A percentile compares a stretch with the other conserved stretches of the same genome.
Conservation (phyloP, 2,329 filamentous ascomycete genomes). For the Cryphonectria carpinicola region DNA sequence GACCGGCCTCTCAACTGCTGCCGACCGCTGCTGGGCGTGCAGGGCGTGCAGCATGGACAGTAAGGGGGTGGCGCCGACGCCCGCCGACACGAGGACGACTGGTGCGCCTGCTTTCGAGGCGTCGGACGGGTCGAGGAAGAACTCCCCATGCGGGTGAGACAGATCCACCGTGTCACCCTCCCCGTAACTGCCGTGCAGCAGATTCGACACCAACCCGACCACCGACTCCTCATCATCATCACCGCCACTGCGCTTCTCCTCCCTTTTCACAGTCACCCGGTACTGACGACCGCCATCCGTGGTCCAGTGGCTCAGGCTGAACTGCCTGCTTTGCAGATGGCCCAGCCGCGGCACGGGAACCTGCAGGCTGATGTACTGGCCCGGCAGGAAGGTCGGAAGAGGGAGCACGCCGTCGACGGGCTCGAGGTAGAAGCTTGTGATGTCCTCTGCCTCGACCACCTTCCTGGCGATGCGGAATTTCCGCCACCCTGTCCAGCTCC, state of each 20-base stretch:
- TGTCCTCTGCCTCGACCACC: conserved; percentile 60
- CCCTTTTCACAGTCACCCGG: conserved; percentile 75
- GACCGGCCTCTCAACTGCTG: conserved; percentile 49
- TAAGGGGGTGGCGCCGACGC: conserved; percentile 70
- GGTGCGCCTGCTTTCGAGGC: conserved; percentile 50
- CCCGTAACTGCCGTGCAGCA: conserved; percentile 51
- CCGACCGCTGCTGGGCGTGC: conserved; percentile 31
- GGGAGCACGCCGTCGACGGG: conserved; percentile 58
- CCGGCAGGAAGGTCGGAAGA: conserved; percentile 67
- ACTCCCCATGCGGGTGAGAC: conserved; percentile 62
- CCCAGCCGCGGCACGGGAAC: conserved; percentile 63
- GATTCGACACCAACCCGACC: conserved; percentile 56
- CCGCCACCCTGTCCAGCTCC: conserved; percentile 53
- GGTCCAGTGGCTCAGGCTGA: conserved; percentile 68
- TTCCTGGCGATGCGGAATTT: conserved; percentile 57
- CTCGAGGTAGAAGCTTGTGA: conserved; percentile 72
- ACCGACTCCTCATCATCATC: conserved; percentile 41
- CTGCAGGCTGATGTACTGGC: conserved; percentile 74
- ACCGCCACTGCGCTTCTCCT: conserved; percentile 33
- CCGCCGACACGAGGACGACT: conserved; percentile 68
- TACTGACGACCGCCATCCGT: conserved; percentile 59
- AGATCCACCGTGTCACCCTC: conserved; percentile 59
- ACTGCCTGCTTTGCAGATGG: conserved; percentile 74
- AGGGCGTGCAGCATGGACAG: conserved; percentile 66
- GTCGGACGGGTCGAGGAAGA: conserved; percentile 59